Conservation (phyloP, 768 basidiomycete species). For the Suillus ampliporus region DNA sequence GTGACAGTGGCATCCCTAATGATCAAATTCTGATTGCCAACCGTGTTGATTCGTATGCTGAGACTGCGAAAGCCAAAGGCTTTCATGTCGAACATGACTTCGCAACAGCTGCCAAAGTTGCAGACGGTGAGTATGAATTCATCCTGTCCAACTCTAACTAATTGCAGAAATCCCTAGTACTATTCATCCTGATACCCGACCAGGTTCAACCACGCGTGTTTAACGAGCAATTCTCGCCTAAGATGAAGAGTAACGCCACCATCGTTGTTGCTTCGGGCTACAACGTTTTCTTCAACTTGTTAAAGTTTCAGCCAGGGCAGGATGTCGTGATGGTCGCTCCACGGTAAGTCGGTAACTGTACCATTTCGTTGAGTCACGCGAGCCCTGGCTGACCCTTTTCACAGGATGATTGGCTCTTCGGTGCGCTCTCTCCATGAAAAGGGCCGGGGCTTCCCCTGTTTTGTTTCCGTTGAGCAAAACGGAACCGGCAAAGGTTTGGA, state of each 20-base stretch:
- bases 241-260: slow-evolving; percentile 51
- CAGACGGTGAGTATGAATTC: slow-evolving; percentile 50
- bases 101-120: slow-evolving; percentile 55
- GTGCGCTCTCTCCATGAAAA: slow-evolving; percentile 66
- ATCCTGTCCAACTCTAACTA: not conserved
- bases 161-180: slow-evolving; percentile 40
- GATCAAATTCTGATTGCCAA: slow-evolving; percentile 66
- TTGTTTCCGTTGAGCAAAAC: slow-evolving; percentile 68
- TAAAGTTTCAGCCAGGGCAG: slow-evolving; percentile 57
- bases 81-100: slow-evolving; percentile 65
- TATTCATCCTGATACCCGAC: slow-evolving; percentile 68
- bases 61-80: slow-evolving; percentile 58
- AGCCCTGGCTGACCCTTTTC: not conserved
- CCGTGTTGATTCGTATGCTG: slow-evolving; percentile 61
- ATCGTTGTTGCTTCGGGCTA: slow-evolving; percentile 70
- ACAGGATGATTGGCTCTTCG: slow-evolving; percentile 70
- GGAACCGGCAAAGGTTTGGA: slow-evolving; percentile 54
- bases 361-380: not conserved
- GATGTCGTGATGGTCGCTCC: slow-evolving; percentile 74
- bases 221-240: slow-evolving; percentile 57
- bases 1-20: slow-evolving; percentile 66
- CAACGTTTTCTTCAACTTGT: slow-evolving; percentile 65
- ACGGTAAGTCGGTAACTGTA: slow-evolving; percentile 40
- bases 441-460: slow-evolving; percentile 67
- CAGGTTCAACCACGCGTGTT: slow-evolving; percentile 69